Evolutionary conservation across 331 rosid species (phyloP).

Genomic region (Malus hybrid): DNA sequence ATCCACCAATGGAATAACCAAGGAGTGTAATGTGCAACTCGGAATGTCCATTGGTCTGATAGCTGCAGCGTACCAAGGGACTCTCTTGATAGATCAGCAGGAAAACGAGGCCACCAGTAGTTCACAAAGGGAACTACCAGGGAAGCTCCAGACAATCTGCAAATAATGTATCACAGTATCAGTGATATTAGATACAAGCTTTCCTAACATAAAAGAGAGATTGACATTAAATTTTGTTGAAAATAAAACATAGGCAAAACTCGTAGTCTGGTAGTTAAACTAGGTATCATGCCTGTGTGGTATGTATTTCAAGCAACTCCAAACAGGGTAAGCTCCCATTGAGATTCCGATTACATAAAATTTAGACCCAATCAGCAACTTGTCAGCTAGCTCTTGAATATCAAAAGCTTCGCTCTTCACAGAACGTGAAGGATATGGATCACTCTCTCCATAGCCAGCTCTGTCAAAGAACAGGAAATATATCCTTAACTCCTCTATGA

Average conservation of each 20-base stretch:
- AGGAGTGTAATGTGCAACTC: constrained; percentile 59
- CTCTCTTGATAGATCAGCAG: constrained; percentile 32
- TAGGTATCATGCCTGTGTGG: constrained; percentile 50
- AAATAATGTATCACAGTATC: background rate
- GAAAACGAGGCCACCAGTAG: constrained; percentile 67
- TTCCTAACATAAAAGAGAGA: background rate
- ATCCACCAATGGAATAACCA: constrained; percentile 79
- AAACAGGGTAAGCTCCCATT: constrained; percentile 54
- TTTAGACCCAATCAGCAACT: constrained; percentile 45
- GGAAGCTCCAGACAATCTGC: constrained; percentile 72
- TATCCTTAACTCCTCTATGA: constrained; percentile 44
- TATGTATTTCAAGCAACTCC: constrained; percentile 79
- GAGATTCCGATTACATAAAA: constrained; percentile 63
- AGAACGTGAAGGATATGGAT: constrained; percentile 67
- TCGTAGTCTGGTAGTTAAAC: background rate
- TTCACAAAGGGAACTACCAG: constrained; percentile 64
- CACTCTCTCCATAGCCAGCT: constrained; percentile 95
- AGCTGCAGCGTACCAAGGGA: constrained; percentile 24
- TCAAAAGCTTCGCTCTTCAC: constrained; percentile 80
- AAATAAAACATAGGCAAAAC: background rate
- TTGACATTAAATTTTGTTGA: background rate
- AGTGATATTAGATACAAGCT: background rate
- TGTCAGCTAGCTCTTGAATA: constrained; percentile 73
- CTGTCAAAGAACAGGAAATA: constrained; percentile 57
- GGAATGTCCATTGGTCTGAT: constrained; percentile 36